phyloP scores from a whole-genome alignment of 139 green algal genomes.

The Chlamydomonas asymmetrica region DNA sequence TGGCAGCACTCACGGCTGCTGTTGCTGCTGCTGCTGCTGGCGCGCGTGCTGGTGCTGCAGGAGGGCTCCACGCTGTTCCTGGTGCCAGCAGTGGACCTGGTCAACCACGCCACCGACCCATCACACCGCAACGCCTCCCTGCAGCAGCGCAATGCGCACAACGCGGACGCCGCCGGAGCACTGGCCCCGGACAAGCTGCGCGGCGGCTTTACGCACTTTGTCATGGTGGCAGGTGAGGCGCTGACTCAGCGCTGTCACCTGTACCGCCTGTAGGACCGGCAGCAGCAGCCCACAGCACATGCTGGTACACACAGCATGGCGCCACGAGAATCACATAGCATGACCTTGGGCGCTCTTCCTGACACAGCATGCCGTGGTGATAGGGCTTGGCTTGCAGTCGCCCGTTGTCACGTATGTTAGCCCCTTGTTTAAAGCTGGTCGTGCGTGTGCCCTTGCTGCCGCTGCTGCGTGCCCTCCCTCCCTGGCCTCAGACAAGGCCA shows the following conservation, averaged over 20 bases:
- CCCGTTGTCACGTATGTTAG: too few species aligned
- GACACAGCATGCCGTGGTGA: too few species aligned
- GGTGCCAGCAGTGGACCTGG: conserved; percentile 73
- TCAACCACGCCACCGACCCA: conserved; percentile 62
- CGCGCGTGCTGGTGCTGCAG: too few species aligned
- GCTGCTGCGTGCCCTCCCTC: neutral
- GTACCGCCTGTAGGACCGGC: neutral
- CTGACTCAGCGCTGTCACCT: neutral
- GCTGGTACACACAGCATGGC: too few species aligned
- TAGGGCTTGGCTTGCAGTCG: too few species aligned
- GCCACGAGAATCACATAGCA: too few species aligned
- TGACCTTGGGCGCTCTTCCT: too few species aligned
- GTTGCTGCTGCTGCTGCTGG: too few species aligned
- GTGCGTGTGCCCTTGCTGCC: too few species aligned
- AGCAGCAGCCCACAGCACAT: neutral
- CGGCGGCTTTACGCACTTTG: conserved; percentile 1
- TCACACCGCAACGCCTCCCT: conserved; percentile 48
- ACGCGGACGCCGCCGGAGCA: conserved; percentile 2
- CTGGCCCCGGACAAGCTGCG: neutral
- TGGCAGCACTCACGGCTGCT: too few species aligned
- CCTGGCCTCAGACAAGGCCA: conserved; percentile 45
- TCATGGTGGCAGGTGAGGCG: conserved; percentile 3
- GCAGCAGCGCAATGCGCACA: conserved; percentile 2
- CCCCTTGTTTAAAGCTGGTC: too few species aligned
- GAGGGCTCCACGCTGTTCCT: conserved; percentile 56